phyloP scores from a whole-genome alignment of 345 rosid species.

The Syzygium jambos region DNA sequence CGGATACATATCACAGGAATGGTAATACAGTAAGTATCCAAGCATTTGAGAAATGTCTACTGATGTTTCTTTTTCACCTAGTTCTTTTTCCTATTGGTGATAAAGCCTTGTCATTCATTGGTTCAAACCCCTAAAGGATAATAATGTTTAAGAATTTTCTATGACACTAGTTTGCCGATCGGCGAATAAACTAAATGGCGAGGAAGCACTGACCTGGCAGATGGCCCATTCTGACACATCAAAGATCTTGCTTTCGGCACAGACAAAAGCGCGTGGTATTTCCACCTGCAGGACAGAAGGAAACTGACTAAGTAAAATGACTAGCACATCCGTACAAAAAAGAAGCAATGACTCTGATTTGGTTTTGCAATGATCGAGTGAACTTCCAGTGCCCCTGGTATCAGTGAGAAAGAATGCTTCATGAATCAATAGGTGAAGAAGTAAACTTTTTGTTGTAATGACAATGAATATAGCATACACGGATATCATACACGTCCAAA shows the following conservation, averaged over 20 bases:
- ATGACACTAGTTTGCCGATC: neutral
- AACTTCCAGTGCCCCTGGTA: neutral
- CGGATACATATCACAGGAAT: neutral
- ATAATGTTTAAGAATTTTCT: neutral
- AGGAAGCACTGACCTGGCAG: slow-evolving; percentile 70
- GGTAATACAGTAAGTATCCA: neutral
- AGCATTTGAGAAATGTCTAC: neutral
- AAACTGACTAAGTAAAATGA: neutral
- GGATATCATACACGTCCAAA: neutral
- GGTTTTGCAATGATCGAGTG: neutral
- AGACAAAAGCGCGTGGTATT: slow-evolving; percentile 97
- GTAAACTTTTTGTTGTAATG: neutral
- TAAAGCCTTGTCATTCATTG: neutral
- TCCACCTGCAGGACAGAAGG: slow-evolving; percentile 51
- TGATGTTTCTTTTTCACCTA: neutral
- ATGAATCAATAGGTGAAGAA: neutral
- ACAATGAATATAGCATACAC: neutral
- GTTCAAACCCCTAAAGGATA: neutral
- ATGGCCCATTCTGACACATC: slow-evolving; percentile 99
- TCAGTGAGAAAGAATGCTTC: neutral
- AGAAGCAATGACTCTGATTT: neutral
- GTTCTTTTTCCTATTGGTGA: neutral
- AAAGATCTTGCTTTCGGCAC: slow-evolving; percentile 97
- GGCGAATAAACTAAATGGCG: neutral
- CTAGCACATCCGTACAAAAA: neutral